Evolutionary conservation across 768 basidiomycete genomes (phyloP).

Genomic region (Lactifluus rugatus): DNA sequence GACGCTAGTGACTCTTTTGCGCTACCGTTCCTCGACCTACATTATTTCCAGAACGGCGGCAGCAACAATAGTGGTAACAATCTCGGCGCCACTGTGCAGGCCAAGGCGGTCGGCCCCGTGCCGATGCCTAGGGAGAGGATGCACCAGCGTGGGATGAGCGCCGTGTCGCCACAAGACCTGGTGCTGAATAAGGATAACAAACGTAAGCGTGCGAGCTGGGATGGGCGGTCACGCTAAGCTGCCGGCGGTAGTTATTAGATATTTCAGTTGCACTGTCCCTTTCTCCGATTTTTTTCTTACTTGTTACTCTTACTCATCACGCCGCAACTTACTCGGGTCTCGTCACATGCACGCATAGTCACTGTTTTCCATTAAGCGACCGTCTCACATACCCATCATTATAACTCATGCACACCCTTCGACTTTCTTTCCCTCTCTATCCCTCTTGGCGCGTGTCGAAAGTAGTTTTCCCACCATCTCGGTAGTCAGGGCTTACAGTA

Average conservation of each 20-base stretch:
- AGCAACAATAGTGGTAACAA: constrained; percentile 20
- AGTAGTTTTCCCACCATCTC: neutral
- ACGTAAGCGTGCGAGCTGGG: constrained; percentile 50
- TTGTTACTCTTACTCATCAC: constrained; percentile 15
- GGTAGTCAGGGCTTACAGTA: neutral
- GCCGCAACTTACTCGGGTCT: constrained; percentile 1
- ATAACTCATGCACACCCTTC: neutral
- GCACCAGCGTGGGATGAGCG: constrained; percentile 45
- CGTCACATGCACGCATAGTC: constrained; percentile 10
- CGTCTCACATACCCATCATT: constrained; percentile 4
- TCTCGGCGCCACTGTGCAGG: neutral
- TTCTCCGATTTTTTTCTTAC: constrained; percentile 6
- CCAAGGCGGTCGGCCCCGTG: constrained; percentile 11
- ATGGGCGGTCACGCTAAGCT: constrained; percentile 31
- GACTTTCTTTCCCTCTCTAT: neutral
- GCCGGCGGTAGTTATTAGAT: neutral
- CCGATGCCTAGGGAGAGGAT: constrained; percentile 19
- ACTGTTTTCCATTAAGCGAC: neutral
- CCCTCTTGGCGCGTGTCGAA: neutral
- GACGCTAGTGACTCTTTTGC: constrained; percentile 27
- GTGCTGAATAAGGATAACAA: constrained; percentile 45
- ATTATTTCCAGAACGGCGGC: constrained; percentile 41
- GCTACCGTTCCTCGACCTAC: constrained; percentile 63
- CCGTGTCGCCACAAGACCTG: constrained; percentile 44
- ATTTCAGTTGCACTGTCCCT: neutral